Conservation (phyloP, 148 eudicot species). For the Chenopodium formosanum region DNA sequence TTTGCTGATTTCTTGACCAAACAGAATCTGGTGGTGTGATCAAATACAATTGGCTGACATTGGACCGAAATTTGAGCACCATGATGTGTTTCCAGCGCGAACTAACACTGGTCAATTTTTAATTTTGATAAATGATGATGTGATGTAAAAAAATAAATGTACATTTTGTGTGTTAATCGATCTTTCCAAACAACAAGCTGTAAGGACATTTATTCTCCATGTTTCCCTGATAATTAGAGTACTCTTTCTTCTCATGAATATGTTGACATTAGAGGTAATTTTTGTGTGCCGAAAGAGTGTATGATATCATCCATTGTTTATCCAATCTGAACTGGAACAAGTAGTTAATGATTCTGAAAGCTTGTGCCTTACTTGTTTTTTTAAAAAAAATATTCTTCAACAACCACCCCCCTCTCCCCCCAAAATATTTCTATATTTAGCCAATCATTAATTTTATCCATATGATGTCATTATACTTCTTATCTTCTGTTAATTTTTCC, state of each 20-base stretch:
- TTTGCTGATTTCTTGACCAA: slow-evolving; percentile 22
- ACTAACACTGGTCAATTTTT: slow-evolving; percentile 81
- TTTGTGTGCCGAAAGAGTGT: not conserved
- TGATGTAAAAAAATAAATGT: not conserved
- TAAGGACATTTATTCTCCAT: not conserved
- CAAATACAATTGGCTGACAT: slow-evolving; percentile 76
- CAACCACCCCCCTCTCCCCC: no score
- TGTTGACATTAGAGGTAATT: not conserved
- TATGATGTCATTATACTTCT: not conserved
- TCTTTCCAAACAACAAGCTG: not conserved
- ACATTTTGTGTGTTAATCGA: not conserved
- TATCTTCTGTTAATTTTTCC: not conserved
- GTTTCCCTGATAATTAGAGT: not conserved
- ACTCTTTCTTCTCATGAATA: not conserved
- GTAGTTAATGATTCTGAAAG: not conserved
- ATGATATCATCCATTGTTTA: not conserved
- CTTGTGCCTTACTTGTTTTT: not conserved
- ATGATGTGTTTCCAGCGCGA: slow-evolving; percentile 78
- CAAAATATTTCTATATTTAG: no score
- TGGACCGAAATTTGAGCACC: slow-evolving; percentile 96
- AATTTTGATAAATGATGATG: not conserved
- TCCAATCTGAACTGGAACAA: not conserved
- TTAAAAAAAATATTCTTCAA: no score
- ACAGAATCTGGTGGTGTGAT: slow-evolving; percentile 82
- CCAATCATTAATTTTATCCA: not conserved